phyloP scores from a whole-genome alignment of 2,329 filamentous ascomycete species.

The Scedosporium apiospermum region DNA sequence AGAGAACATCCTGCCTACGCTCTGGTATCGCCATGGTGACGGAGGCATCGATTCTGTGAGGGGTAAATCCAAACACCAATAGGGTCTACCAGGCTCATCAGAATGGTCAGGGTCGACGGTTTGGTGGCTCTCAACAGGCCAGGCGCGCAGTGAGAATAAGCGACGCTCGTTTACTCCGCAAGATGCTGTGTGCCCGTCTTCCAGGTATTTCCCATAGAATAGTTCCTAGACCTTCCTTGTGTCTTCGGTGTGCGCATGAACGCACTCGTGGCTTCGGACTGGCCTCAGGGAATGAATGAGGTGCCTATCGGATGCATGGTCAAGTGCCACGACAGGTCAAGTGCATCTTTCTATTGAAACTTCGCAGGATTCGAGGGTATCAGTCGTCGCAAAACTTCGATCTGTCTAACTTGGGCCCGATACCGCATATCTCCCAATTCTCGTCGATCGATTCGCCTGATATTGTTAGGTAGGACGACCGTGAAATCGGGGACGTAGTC shows the following conservation, averaged over 20 bases:
- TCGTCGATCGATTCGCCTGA: conserved; percentile 46
- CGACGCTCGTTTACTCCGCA: too few relatives aligned
- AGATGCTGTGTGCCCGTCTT: too few relatives aligned
- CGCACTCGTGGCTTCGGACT: neutral
- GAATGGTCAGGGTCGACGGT: neutral
- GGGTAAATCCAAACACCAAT: neutral
- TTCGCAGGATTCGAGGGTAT: conserved; percentile 55
- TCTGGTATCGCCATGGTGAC: too few relatives aligned
- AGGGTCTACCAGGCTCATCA: neutral
- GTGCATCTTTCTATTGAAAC: conserved; percentile 14
- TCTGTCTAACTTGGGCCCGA: conserved; percentile 55
- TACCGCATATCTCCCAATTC: conserved; percentile 55
- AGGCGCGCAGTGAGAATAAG: too few relatives aligned
- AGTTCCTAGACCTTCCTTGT: too few relatives aligned
- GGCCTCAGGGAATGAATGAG: neutral
- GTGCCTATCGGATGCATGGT: neutral
- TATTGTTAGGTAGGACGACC: conserved; percentile 59
- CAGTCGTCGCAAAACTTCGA: conserved; percentile 56
- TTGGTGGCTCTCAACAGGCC: too few relatives aligned
- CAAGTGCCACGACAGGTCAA: neutral
- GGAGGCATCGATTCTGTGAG: neutral
- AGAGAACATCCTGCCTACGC: neutral
- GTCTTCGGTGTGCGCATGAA: neutral
- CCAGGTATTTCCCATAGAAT: too few relatives aligned
- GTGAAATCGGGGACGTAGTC: conserved; percentile 55